Evolutionary conservation across 805 yeast species (phyloP), one percentile per base, ranked within the genome.

Genomic region (Grigorovia humatica): DNA sequence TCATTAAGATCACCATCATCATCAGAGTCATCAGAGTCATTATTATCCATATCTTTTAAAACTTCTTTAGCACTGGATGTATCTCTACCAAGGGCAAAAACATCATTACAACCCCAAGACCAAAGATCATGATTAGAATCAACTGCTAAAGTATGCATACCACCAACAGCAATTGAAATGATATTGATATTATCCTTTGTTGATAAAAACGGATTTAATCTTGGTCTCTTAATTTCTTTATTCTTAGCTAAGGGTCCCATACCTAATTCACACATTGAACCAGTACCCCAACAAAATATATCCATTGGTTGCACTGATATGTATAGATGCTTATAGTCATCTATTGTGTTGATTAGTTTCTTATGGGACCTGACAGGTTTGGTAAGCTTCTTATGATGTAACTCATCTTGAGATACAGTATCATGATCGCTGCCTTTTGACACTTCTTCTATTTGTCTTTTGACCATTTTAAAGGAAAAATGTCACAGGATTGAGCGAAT

Each of bases 81-180:
- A 60, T 85, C 87, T 66, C 99, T 81, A 18, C 98, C 99, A 45
- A 93, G 73, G 4, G 87, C 97, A 41, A 85, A 88, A 54, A 89
- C 82, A 62, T 93, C 99, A 60, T 93, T 93, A 46, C 87, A 85
- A 53, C 99, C 99, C 99, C 99, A 93, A 2, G 96, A 85, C 96
- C 97, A 93, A n/a, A 93, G 69, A 53, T 78, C 74, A 57, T 88
- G 88, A 17, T 80, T 72, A 43, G 78, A 67, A 64, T 89, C 97
- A 49, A 91, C 69, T 0, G 91, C 97, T 46, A 93, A 65, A 0
- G 85, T 80, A 64, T 93, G 99, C 85, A 93, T 91, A 49, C 99
- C 99, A 48, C 99, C 99, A 27, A 81, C 96, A 1, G 96, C 88
- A 61, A 93, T 74, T 56, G 88, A 91, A 29, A 89, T 93, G 51